Base-by-base conservation (phyloP, 2,329 filamentous ascomycete species). In the Thielaviopsis populi region DNA sequence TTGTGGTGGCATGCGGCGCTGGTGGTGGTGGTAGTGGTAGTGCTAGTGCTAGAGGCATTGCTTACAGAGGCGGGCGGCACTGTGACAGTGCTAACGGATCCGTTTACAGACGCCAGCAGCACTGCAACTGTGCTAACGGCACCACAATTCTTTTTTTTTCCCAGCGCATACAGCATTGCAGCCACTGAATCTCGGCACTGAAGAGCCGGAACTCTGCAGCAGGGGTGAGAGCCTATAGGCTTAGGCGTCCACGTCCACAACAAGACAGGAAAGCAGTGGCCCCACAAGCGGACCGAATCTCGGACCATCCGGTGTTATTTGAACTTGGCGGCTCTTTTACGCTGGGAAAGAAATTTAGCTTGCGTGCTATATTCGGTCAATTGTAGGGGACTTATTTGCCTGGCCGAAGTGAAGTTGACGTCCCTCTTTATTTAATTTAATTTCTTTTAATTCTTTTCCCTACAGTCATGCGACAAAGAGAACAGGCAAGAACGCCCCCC, bases 261-360 rank as follows among this genome's bases (percentile, higher is more conserved):
- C 19, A 24, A 50, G 10, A 61, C 13, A 27, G 2, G 30, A 61
- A 48, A 48, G 59, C n/a, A 15, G 41, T 50, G 59, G 59, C 24
- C 42, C 63, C 63, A 62, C 63, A 65, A 65, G 64, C 60, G 61
- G 64, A 61, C 61, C 64, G 64, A 65, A 65, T 65, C 42, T 65
- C 64, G 64, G 64, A 40, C 54, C 60, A 63, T 60, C 64, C 60
- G 64, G 61, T 62, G 64, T 43, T 65, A 63, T 63, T 65, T 30
- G 27, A 54, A 54, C 2, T 54, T 54, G 50, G 50, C 27, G 50
- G 50, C 50, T 30, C 50, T 54, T 54, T 33, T 54, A 33, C 11
- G 30, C 50, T 54, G 50, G 50, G 10, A 54, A 42, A 42, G 19
- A 59, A 33, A 41, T 37, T 61, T 61, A 30, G 59, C 15, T 10